Evolutionary conservation across 345 rosid genomes (phyloP).

Genomic region (Combretum micranthum): DNA sequence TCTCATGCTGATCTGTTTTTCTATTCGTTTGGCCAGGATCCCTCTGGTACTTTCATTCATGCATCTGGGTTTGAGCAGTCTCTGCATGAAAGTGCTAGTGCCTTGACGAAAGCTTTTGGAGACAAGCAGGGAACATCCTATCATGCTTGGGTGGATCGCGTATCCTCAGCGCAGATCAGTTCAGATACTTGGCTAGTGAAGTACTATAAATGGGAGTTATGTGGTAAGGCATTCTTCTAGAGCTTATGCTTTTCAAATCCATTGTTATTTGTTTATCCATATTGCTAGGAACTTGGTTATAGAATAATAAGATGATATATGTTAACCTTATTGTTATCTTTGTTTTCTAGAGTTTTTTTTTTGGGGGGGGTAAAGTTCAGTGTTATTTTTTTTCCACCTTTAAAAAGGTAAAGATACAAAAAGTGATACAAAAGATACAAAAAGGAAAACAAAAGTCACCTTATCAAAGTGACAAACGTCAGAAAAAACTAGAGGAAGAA

Average conservation of each 20-base stretch:
- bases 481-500: too few relatives aligned
- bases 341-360: too few relatives aligned
- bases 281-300: neutral
- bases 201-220: conserved; percentile 69
- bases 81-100: conserved; percentile 42
- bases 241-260: neutral
- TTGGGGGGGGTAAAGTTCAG: too few relatives aligned
- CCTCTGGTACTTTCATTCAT: conserved; percentile 45
- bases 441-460: too few relatives aligned
- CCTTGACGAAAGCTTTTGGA: conserved; percentile 48
- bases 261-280: neutral
- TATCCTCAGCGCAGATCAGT: conserved; percentile 45
- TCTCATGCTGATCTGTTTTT: conserved; percentile 2
- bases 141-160: conserved; percentile 80
- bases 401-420: too few relatives aligned
- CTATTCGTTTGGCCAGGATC: conserved; percentile 37
- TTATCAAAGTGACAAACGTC: too few relatives aligned
- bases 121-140: conserved; percentile 66
- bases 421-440: too few relatives aligned
- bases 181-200: conserved; percentile 63
- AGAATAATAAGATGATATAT: too few relatives aligned
- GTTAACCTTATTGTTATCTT: too few relatives aligned
- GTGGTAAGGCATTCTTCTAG: conserved; percentile 35
- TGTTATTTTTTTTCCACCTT: too few relatives aligned
- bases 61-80: conserved; percentile 72